phyloP scores from a whole-genome alignment of 805 yeast genomes.

The Wickerhamiella occidentalis region DNA sequence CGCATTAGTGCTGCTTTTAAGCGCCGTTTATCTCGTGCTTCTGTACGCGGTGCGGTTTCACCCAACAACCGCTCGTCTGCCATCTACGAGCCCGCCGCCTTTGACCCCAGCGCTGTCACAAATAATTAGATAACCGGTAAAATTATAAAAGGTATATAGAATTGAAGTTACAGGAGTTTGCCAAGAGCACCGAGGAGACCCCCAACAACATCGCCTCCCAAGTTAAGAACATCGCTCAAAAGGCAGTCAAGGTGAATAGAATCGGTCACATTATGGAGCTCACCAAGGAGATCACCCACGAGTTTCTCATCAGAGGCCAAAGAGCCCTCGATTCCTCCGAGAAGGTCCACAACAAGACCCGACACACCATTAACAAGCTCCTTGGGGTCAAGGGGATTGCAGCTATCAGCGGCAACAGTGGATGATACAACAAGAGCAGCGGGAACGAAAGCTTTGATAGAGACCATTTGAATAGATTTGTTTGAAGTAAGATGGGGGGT shows the following conservation, averaged over 20 bases:
- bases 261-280: background rate
- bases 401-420: background rate
- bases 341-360: background rate
- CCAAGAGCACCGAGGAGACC: background rate
- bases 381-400: background rate
- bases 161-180: background rate
- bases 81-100: slow-evolving; percentile 1
- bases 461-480: background rate
- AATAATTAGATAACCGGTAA: background rate
- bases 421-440: background rate
- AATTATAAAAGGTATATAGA: background rate
- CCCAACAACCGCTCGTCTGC: background rate
- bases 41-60: background rate
- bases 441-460: background rate
- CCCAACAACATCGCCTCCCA: background rate
- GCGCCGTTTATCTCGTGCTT: background rate
- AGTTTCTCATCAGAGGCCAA: background rate
- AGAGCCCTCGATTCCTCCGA: background rate
- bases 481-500: background rate
- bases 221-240: background rate
- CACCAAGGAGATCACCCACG: background rate
- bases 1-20: background rate
- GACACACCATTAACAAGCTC: background rate
- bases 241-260: slow-evolving; percentile 2
- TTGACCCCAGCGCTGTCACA: background rate